Base-by-base conservation (phyloP, 768 basidiomycete genomes). In the Lactarius trivialis region DNA sequence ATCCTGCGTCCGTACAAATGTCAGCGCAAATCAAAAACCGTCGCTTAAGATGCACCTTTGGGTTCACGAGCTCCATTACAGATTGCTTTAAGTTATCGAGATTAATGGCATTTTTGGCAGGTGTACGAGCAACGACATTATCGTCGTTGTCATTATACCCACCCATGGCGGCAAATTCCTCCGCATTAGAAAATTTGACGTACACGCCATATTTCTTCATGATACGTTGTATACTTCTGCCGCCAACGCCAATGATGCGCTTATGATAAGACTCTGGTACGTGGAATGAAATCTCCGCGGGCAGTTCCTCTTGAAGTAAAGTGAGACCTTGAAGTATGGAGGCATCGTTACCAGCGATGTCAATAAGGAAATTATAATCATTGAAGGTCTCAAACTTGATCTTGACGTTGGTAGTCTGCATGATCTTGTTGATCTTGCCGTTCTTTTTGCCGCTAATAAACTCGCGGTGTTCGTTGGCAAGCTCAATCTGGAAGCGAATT, bases 201-300 rank as follows among this genome's bases (percentile, higher is more conserved):
- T 98, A 98, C 24, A 98, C 96, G n/a, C 96, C 96, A 67, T 89
- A 97, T 73, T 96, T 93, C 79, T 98, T 98, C 96, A 99, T 99
- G 75, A 99, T 98, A 62, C 93, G 85, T 74, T 98, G 96, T 63
- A 99, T 98, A 75, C 93, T 98, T 70, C 94, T 87, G 32, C 96
- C 96, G 36, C 93, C 95, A 37, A 98, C 95, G 63, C 96, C 96
- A 67, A 99, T 99, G 72, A 99, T 99, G 64, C 97, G 90, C 74
- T 98, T 98, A 78, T 98, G 96, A 72, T 98, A 98, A 51, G 86
- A 85, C 75, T 99, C 96, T 34, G 96, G 96, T 14, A 99, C 93
- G 74, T 98, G 94, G 83, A 99, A 99, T 28, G 93, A 96, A 32
- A 97, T 91, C 73, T 99, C 96, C 26, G 96, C 93, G 3, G 96